phyloP scores from a whole-genome alignment of 495 filamentous ascomycete genomes.

The Annulohypoxylon nitens region DNA sequence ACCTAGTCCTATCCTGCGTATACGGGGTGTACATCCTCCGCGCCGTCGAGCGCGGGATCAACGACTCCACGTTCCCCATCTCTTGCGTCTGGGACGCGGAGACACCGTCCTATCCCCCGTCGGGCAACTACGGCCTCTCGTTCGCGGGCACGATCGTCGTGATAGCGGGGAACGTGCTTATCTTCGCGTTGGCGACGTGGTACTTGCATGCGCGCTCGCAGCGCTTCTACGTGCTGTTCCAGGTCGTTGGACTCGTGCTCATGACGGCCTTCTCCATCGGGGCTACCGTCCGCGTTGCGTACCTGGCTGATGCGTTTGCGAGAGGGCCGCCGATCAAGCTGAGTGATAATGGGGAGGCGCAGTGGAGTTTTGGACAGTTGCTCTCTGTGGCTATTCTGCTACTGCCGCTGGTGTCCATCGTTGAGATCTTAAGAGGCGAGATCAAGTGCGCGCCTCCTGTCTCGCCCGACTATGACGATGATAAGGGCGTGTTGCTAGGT shows the following conservation, averaged over 20 bases:
- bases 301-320: constrained; percentile 67
- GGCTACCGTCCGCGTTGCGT: constrained; percentile 62
- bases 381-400: constrained; percentile 66
- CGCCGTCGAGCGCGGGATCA: constrained; percentile 60
- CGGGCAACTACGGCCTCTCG: constrained; percentile 54
- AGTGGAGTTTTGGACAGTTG: constrained; percentile 71
- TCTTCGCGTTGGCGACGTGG: constrained; percentile 67
- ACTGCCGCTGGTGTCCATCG: constrained; percentile 64
- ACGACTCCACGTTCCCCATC: constrained; percentile 63
- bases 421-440: constrained; percentile 69
- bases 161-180: constrained; percentile 61
- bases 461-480: constrained; percentile 43
- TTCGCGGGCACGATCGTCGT: constrained; percentile 66
- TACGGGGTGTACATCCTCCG: constrained; percentile 65
- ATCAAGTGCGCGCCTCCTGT: constrained; percentile 58
- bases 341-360: constrained; percentile 62
- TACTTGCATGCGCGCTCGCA: constrained; percentile 65
- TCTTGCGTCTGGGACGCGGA: constrained; percentile 63
- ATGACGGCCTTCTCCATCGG: constrained; percentile 64
- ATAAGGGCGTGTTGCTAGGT: constrained; percentile 37
- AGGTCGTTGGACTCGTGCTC: constrained; percentile 60
- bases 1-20: constrained; percentile 63
- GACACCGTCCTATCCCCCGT: constrained; percentile 16
- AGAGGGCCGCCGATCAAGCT: constrained; percentile 55
- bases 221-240: constrained; percentile 61